These are phyloP conservation scores for Nicotiana rustica DNA, from an alignment of 305 asterid genomes.

Conservation along the genomic window DNA sequence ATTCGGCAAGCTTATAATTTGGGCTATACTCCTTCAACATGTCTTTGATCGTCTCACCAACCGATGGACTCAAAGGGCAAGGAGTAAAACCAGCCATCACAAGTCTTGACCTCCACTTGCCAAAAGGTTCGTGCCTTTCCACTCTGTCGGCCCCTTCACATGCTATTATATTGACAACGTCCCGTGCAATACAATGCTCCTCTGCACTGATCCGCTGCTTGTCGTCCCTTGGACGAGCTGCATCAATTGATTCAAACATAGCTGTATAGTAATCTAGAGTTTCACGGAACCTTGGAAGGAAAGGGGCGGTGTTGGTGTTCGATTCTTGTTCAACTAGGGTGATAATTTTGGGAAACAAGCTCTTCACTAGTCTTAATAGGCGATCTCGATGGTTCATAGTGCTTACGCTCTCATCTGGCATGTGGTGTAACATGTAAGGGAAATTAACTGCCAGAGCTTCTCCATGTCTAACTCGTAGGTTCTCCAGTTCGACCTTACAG, in stretches of 20 bases:
- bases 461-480: conserved; percentile 56
- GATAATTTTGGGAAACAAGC: conserved; percentile 72
- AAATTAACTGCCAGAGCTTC: conserved; percentile 81
- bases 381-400: conserved; percentile 73
- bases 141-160: conserved; percentile 90
- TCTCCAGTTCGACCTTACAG: conserved; percentile 62
- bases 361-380: conserved; percentile 64
- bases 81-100: conserved; percentile 80
- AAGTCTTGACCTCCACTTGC: conserved; percentile 82
- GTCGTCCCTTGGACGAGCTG: conserved; percentile 73
- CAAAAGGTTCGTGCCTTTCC: conserved; percentile 90
- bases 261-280: conserved; percentile 70
- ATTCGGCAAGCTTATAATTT: conserved; percentile 60
- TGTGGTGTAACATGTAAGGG: conserved; percentile 76
- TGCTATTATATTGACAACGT: conserved; percentile 84
- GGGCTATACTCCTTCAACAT: conserved; percentile 69
- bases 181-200: conserved; percentile 88
- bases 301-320: conserved; percentile 70
- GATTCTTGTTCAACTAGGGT: conserved; percentile 76
- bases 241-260: conserved; percentile 87
- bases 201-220: conserved; percentile 75
- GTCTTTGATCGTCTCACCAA: conserved; percentile 50
- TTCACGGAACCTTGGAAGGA: conserved; percentile 65
- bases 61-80: conserved; percentile 64
- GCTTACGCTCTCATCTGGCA: conserved; percentile 87